Conservation (phyloP, 768 basidiomycete genomes). For the Tylopilus subfusipes region DNA sequence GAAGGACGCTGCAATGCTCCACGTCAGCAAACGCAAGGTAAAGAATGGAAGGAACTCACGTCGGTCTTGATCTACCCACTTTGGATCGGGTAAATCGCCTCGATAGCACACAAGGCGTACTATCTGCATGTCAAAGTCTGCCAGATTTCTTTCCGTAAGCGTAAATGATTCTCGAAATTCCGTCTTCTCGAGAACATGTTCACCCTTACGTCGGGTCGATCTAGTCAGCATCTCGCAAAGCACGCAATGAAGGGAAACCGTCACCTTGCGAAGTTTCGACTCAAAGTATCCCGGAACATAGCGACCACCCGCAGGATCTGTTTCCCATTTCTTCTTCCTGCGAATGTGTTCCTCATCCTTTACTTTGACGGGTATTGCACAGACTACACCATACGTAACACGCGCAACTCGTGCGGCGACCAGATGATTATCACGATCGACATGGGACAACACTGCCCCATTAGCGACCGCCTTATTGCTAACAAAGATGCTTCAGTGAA, state of each 20-base stretch:
- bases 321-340: slow-evolving; percentile 13
- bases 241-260: not conserved
- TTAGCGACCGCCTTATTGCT: slow-evolving; percentile 12
- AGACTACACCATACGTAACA: not conserved
- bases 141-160: not conserved
- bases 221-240: not conserved
- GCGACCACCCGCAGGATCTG: not conserved
- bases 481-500: not conserved
- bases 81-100: slow-evolving; percentile 5
- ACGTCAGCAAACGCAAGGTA: not conserved
- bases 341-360: slow-evolving; percentile 3
- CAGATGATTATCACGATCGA: not conserved
- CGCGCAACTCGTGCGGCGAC: not conserved
- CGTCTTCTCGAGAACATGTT: slow-evolving; percentile 1
- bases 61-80: slow-evolving; percentile 14
- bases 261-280: slow-evolving; percentile 8
- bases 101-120: slow-evolving; percentile 10
- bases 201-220: slow-evolving; percentile 1
- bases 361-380: not conserved
- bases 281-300: slow-evolving; percentile 16
- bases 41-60: not conserved
- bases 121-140: slow-evolving; percentile 5
- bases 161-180: slow-evolving; percentile 12
- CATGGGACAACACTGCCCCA: slow-evolving; percentile 4
- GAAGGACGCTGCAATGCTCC: slow-evolving; percentile 2